Base-by-base conservation (phyloP, 352 stramenopile species). In the Thraustochytrium sp. region DNA sequence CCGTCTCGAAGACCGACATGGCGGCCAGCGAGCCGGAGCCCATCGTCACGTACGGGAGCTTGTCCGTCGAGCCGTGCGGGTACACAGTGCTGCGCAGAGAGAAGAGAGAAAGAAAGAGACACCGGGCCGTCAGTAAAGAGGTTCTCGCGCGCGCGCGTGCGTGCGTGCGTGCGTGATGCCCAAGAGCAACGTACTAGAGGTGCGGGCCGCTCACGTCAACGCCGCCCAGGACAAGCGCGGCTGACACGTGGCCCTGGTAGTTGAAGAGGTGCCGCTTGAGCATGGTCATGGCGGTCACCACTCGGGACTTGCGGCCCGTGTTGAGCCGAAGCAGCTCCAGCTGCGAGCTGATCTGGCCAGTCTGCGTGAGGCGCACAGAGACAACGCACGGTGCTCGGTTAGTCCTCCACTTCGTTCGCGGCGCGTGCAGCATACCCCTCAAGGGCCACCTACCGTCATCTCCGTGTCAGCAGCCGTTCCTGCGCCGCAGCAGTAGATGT, bases 401-500 rank as follows among this genome's bases (percentile, higher is more conserved):
- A n/a, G n/a, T n/a, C n/a, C n/a, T n/a, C n/a, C n/a, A n/a, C n/a
- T n/a, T n/a, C n/a, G n/a, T n/a, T 40, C 36, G 82, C 8, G 9
- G 0, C 62, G 36, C 53, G 3, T 77, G 46, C 26, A 59, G 11
- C 44, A 18, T 36, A 23, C 13, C 29, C 23, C 13, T 23, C 13
- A 13, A 54, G 13, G 13, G 23, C 13, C 48, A 59, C 92, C 89
- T 29, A 92, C 96, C 11, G 92, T 95, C 82, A 94, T 98, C 88
- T 99, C 96, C 40, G 96, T 98, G 87, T 99, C 97, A 49, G 96
- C 97, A 29, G 96, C 96, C 2, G 96, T 99, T 16, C 96, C 96
- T 4, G 96, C 95, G 51, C 97, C 96, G 80, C 96, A 99, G 89
- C 97, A 99, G 89, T 98, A 99, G 78, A 99, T 98, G 88, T 99